Evolutionary conservation across 495 filamentous ascomycete species (phyloP), one percentile per base, ranked within the genome.

Genomic region (Penicillium herquei): DNA sequence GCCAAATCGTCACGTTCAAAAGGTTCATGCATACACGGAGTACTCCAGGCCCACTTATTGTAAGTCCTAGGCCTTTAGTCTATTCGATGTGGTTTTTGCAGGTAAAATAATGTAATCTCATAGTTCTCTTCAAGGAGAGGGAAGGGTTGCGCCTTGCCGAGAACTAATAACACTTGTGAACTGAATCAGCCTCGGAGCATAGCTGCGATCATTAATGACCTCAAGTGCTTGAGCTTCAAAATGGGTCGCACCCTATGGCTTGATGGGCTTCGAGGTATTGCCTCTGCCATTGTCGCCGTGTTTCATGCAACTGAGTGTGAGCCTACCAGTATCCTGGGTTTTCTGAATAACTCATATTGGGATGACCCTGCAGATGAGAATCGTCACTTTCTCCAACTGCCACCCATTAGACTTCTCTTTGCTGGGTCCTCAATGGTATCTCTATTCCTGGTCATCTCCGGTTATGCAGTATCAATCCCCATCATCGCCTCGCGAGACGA

Each of bases 221-320:
- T 26, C 21, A 26, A 26, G 1, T 26, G n/a, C n/a, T n/a, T n/a
- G 33, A 11, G 33, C 33, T 37, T 13, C 8, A 37, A 13, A 37
- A 68, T 65, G 65, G 56, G 58, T n/a, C 62, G 65, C 35, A 59
- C 57, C 8, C 54, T 42, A 41, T 68, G 65, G 65, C 56, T 68
- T 3, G 65, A 68, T 54, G 63, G 65, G 51, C 65, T 68, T 11
- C 65, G 65, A 11, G 65, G 65, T 39, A 53, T 68, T 18, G 65
- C 65, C 10, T 54, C 65, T 3, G 56, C 54, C 32, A 52, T 60
- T 16, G 62, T 65, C 35, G 56, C 57, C 1, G 33, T 54, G 9
- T 51, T 58, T 35, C 62, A 68, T 48, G 56, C 57, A 14, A 58
- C 63, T 12, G 50, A 54, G 2, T 61, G 54, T 31, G 58, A 61